phyloP scores from a whole-genome alignment of 176 grass and related monocot species.

The Canna indica region DNA sequence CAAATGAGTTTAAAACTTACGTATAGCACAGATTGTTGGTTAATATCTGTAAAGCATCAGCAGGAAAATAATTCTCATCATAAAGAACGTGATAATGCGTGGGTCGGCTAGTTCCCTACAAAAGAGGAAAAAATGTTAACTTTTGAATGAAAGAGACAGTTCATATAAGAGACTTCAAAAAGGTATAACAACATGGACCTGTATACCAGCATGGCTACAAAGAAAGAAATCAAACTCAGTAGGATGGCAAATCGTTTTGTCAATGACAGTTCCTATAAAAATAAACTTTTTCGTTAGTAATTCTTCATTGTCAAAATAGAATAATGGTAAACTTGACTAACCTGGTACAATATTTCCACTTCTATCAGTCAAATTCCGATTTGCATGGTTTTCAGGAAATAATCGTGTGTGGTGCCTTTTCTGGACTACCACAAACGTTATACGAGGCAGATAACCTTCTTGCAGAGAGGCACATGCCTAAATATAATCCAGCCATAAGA shows the following conservation, averaged over 20 bases:
- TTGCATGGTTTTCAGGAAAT: slow-evolving; percentile 54
- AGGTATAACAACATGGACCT: slow-evolving; percentile 25
- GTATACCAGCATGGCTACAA: slow-evolving; percentile 88
- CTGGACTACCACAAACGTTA: slow-evolving; percentile 82
- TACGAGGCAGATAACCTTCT: slow-evolving; percentile 45
- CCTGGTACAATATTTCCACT: slow-evolving; percentile 84
- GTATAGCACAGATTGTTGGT: slow-evolving; percentile 92
- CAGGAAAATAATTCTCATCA: slow-evolving; percentile 63
- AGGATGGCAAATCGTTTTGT: slow-evolving; percentile 72
- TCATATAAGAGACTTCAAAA: background rate
- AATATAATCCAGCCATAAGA: background rate
- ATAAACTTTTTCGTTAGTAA: background rate
- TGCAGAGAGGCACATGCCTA: slow-evolving; percentile 69
- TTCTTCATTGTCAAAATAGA: background rate
- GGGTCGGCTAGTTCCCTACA: slow-evolving; percentile 68
- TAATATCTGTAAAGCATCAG: slow-evolving; percentile 56
- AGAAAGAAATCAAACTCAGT: slow-evolving; percentile 85
- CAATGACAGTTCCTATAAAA: slow-evolving; percentile 65
- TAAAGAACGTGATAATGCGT: slow-evolving; percentile 73
- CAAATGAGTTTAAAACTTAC: slow-evolving; percentile 26
- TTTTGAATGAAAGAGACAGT: background rate
- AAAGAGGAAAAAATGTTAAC: background rate
- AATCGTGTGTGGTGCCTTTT: slow-evolving; percentile 79
- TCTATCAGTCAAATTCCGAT: slow-evolving; percentile 42
- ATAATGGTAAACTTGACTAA: slow-evolving; percentile 21